Percentiles rank a stretch among this genome's conserved stretches.
Conservation (phyloP, 371 early-diverging fungal genomes). For the Dinochytrium kinnereticum region DNA sequence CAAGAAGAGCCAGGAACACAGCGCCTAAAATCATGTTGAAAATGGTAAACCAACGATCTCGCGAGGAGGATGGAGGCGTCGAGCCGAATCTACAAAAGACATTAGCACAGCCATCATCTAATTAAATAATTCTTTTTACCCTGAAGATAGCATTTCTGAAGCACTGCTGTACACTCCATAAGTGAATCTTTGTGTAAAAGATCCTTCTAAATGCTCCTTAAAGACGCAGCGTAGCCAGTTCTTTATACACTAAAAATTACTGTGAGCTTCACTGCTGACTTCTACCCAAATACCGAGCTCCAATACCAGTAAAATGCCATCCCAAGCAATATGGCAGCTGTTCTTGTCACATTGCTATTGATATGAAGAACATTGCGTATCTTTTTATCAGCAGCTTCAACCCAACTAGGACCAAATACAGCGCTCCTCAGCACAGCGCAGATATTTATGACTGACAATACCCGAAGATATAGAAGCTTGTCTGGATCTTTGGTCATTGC, state of each 20-base stretch:
- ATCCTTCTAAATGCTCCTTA: neutral
- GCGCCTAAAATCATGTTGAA: neutral
- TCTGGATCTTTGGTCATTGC: neutral
- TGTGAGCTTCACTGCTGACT: neutral
- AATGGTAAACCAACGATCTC: neutral
- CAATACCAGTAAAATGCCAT: neutral
- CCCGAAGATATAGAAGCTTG: neutral
- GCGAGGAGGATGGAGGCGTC: neutral
- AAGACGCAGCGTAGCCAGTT: neutral
- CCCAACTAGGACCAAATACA: neutral
- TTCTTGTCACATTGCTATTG: constrained; percentile 1
- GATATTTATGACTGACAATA: neutral
- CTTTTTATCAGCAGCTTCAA: neutral
- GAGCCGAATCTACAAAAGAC: neutral
- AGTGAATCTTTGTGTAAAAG: neutral
- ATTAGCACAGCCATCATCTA: too few relatives aligned
- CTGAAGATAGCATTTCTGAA: constrained; percentile 2
- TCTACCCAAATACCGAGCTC: constrained; percentile 1
- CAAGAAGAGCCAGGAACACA: constrained; percentile 2
- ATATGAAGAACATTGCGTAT: neutral
- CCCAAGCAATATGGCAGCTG: neutral
- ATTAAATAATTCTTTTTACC: constrained; percentile 3
- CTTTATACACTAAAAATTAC: neutral
- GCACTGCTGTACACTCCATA: neutral
- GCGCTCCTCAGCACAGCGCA: neutral